Conservation (phyloP, 306 rosid species). For the Lathyrus aphaca region DNA sequence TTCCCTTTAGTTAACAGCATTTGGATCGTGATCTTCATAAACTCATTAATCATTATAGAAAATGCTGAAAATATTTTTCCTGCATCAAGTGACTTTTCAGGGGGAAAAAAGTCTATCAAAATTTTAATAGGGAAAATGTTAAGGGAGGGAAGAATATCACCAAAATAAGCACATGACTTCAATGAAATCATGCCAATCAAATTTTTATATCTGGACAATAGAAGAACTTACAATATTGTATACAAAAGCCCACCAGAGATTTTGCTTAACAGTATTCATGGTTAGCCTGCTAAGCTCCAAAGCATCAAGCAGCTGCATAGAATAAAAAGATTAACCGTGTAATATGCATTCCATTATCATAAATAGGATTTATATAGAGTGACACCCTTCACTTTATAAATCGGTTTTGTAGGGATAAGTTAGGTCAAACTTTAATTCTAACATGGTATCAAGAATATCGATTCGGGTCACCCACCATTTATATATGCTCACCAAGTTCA, state of each 20-base stretch:
- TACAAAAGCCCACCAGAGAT: constrained; percentile 97
- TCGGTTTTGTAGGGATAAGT: no score
- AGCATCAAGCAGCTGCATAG: constrained; percentile 87
- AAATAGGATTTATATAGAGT: no score
- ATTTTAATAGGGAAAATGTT: not conserved
- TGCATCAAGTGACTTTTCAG: not conserved
- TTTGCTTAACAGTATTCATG: constrained; percentile 92
- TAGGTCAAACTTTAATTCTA: no score
- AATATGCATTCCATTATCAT: not conserved
- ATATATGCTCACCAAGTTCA: no score
- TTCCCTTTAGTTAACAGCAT: not conserved
- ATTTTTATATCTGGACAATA: constrained; percentile 20
- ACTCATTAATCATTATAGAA: not conserved
- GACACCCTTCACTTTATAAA: no score
- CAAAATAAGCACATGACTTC: constrained; percentile 4
- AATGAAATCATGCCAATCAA: constrained; percentile 27
- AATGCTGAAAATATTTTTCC: constrained; percentile 26
- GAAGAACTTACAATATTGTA: constrained; percentile 84
- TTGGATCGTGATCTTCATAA: not conserved
- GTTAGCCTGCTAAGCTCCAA: constrained; percentile 94
- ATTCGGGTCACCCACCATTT: no score
- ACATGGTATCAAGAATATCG: no score
- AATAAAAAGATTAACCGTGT: constrained; percentile 39
- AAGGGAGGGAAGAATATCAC: not conserved
- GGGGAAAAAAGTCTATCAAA: constrained; percentile 19